A percentile compares a stretch with the other conserved stretches of the same genome.
phyloP scores from a whole-genome alignment of 1,139 yeast genomes.

The Blastobotrys proliferans region DNA sequence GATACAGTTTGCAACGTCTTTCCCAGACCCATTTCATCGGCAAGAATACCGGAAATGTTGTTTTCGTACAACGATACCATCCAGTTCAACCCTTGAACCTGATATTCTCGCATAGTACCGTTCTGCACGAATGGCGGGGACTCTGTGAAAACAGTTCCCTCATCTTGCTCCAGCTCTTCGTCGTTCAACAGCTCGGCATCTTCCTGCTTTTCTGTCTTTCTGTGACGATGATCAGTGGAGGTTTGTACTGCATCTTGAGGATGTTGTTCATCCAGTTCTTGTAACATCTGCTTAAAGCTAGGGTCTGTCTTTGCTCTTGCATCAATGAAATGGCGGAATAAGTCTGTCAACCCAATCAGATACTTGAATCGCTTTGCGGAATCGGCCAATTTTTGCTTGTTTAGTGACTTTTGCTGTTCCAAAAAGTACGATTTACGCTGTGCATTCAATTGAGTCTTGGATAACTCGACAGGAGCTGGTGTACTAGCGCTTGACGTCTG shows the following conservation, averaged over 20 bases:
- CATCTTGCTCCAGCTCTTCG: conserved; percentile 46
- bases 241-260: conserved; percentile 23
- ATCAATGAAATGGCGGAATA: conserved; percentile 86
- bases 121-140: conserved; percentile 63
- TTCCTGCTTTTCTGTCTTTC: conserved; percentile 87
- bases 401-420: conserved; percentile 27
- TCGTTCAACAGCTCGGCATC: conserved; percentile 82
- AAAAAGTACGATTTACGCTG: conserved; percentile 30
- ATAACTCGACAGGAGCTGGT: conserved; percentile 25
- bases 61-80: conserved; percentile 77
- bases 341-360: conserved; percentile 73
- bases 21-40: conserved; percentile 98
- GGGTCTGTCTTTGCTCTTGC: conserved; percentile 73
- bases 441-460: conserved; percentile 24
- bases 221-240: conserved; percentile 26
- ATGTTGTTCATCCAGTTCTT: conserved; percentile 45
- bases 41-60: conserved; percentile 82
- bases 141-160: conserved; percentile 58
- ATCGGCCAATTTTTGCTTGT: conserved; percentile 39
- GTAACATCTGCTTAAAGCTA: conserved; percentile 53
- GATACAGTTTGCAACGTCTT: conserved; percentile 92
- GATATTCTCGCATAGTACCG: conserved; percentile 78
- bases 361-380: conserved; percentile 78
- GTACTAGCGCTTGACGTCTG: conserved; percentile 14
- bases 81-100: conserved; percentile 93